phyloP scores from a whole-genome alignment of 1,139 yeast genomes.

The Suhomyces bolitotheri region DNA sequence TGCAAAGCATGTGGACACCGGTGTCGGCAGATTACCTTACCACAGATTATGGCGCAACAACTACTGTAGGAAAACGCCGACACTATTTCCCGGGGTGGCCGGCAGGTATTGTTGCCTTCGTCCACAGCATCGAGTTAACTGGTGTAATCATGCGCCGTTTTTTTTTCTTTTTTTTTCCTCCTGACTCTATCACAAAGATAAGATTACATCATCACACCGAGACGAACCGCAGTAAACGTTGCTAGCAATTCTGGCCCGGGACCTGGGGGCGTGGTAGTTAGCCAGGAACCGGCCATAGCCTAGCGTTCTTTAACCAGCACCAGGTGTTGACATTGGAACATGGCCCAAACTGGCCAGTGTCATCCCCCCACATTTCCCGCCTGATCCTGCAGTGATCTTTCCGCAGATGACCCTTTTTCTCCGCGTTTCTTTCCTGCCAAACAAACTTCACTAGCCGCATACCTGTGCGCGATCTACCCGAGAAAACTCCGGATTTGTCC shows the following conservation, averaged over 20 bases:
- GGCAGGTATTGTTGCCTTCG: background rate
- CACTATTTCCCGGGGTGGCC: no score
- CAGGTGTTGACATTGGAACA: no score
- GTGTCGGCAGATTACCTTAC: no score
- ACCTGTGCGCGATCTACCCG: background rate
- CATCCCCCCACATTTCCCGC: no score
- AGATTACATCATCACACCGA: background rate
- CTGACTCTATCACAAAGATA: no score
- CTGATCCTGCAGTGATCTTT: background rate
- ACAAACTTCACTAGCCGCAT: background rate
- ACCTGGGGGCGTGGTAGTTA: no score
- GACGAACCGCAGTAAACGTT: background rate
- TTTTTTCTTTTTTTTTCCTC: no score
- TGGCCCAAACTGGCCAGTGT: no score
- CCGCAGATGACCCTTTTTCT: conserved; percentile 3
- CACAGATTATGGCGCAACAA: no score
- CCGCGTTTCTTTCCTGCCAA: background rate
- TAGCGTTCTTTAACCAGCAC: no score
- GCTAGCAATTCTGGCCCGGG: background rate
- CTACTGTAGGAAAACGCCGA: no score
- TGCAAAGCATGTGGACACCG: background rate
- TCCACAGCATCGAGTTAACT: background rate
- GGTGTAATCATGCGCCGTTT: background rate
- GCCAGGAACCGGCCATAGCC: no score
- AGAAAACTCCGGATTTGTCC: conserved; percentile 5